A percentile compares a stretch with the other conserved stretches of the same genome.
Conservation (phyloP, 1,139 yeast genomes). For the Lodderomyces parapsilosis region DNA sequence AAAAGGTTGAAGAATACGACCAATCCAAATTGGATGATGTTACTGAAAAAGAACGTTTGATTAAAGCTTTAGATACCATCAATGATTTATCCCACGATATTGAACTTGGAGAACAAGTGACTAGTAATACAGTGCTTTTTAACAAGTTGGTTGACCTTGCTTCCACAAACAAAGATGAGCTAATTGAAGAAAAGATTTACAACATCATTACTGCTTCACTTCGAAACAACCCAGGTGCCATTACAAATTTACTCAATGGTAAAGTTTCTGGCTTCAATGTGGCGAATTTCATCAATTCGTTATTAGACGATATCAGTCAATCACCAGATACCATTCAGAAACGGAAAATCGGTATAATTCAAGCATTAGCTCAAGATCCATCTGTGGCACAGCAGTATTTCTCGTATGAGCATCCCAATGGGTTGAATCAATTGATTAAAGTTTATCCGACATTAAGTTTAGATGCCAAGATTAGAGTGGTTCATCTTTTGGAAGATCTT, state of each 20-base stretch:
- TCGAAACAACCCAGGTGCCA: conserved; percentile 73
- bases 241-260: conserved; percentile 23
- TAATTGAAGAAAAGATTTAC: conserved; percentile 43
- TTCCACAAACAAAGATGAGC: conserved; percentile 9
- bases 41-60: conserved; percentile 14
- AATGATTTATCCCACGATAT: conserved; percentile 65
- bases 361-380: conserved; percentile 36
- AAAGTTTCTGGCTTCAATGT: conserved; percentile 4
- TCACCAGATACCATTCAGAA: conserved; percentile 36
- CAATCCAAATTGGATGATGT: conserved; percentile 10
- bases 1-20: conserved; percentile 20
- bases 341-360: conserved; percentile 49
- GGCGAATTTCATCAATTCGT: conserved; percentile 13
- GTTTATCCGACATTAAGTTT: conserved; percentile 28
- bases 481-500: conserved; percentile 43
- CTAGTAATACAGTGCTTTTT: conserved; percentile 21
- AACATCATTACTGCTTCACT: conserved; percentile 57
- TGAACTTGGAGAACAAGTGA: conserved; percentile 54
- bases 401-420: conserved; percentile 18
- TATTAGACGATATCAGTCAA: conserved; percentile 19
- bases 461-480: conserved; percentile 31
- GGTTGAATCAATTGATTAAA: conserved; percentile 26
- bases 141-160: conserved; percentile 19
- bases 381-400: conserved; percentile 29
- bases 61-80: conserved; percentile 44